Evolutionary conservation across 2,329 filamentous ascomycete species (phyloP), one percentile per base, ranked within the genome.

Genomic region (Trichocomaceae sp.): DNA sequence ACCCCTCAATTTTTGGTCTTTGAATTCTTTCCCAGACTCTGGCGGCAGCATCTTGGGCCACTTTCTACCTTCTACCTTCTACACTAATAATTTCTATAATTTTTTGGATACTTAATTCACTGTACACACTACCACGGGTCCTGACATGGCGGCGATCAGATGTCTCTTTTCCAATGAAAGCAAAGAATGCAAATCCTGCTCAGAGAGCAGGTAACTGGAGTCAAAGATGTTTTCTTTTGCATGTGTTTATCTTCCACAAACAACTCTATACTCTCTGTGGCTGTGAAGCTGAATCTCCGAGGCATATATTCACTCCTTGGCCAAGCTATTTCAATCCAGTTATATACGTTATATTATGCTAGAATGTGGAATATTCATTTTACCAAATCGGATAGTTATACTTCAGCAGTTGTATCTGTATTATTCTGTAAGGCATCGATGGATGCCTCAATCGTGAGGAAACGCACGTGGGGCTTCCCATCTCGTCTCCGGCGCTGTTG

Each of bases 1-100:
- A 56, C 54, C 54, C 54, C 45, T 49, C 51, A 47, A 48, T 56
- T 56, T 52, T 56, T 48, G 35, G 31, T 44, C 46, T 41, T 56
- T 52, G 42, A 41, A 46, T 47, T 47, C 42, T 44, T 45, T 33
- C 39, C 42, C 42, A 46, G 45, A 26, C 49, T 52, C 54, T 56
- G 49, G 50, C 50, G 23, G 52, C 50, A 56, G 50, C 45, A 22
- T 49, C 50, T 53, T 13, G 29, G 13, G 45, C 17, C 46, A 42
- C 41, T 39, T 33, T 45, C n/a, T n/a, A n/a, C n/a, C n/a, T 45
- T 51, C 41, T 39, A 33, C 41, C 31, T 45, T 50, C 39, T 22
- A 12, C 35, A 39, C 15, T 3, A 17, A 39, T 39, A 39, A 8
- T 39, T 39, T 8, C 19, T 52, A 52, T 41, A 47, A 52, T 47